Base-by-base conservation (phyloP, 345 rosid genomes). In the Gossypium bickii region DNA sequence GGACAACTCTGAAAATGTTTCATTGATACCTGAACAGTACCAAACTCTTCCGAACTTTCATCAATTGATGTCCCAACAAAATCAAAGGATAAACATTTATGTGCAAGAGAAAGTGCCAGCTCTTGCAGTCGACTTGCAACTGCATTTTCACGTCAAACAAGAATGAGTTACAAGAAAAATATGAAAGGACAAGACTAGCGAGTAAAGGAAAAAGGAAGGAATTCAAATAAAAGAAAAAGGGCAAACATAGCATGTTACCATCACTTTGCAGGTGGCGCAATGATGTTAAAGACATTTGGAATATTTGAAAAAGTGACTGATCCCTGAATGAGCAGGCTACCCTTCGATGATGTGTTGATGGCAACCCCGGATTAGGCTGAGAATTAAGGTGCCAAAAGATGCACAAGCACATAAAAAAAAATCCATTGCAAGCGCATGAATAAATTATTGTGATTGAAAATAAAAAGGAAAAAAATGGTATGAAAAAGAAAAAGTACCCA, bases 41-140 rank as follows among this genome's bases (percentile, higher is more conserved):
- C 99, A 87, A 93, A 96, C 85, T 96, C 99, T 80, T 93, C 98
- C 44, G 99, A 92, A 78, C 97, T 92, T 88, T 96, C 99, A 81
- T 96, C 99, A 79, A 92, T 86, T 52, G 97, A 88, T 67, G 99
- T 93, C 81, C 99, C 99, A 81, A 88, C 98, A 82, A 96, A 96
- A 85, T 96, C 98, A 84, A 92, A 96, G 18, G 99, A 96, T 74
- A 96, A 86, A 77, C 99, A 96, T 85, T 89, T 90, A 70, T 92
- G 91, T 3, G 97, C 86, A 78, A 96, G 99, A 70, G 99, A 92
- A 75, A 96, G 92, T n/a, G 97, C 93, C 85, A 93, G 81, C 86
- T 89, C 98, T 84, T 93, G 97, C 86, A 96, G 85, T 48, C 87
- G 89, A 76, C 92, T 86, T 56, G 80, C 78, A 67, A 81, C 98